Evolutionary conservation across 2,329 filamentous ascomycete genomes (phyloP).

Genomic region (Colletotrichum neosansevieriae): DNA sequence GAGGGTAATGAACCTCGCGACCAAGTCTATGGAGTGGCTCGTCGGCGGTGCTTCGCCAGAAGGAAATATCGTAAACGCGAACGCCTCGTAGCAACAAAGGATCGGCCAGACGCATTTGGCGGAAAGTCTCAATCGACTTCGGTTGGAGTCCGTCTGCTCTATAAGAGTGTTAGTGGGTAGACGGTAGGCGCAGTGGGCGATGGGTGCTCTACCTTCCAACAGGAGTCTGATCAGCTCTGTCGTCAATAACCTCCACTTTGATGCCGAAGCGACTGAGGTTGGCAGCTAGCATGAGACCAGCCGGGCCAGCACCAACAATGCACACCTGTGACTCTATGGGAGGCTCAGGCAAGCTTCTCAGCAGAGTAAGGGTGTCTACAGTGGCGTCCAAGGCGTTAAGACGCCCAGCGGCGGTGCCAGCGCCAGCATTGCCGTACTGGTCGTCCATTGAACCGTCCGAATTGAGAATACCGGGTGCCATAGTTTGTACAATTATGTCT

Average conservation of each 20-base stretch:
- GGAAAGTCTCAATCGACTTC: conserved; percentile 82
- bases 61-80: conserved; percentile 79
- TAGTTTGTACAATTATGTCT: conserved; percentile 40
- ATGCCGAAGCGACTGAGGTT: conserved; percentile 75
- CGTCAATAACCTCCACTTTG: conserved; percentile 74
- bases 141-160: conserved; percentile 80
- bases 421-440: conserved; percentile 34
- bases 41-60: conserved; percentile 71
- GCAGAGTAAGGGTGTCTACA: conserved; percentile 60
- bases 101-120: conserved; percentile 80
- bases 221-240: conserved; percentile 74
- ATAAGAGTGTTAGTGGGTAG: conserved; percentile 30
- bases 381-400: conserved; percentile 50
- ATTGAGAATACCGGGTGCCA: conserved; percentile 52
- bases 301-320: conserved; percentile 67
- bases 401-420: conserved; percentile 40
- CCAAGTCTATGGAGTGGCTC: conserved; percentile 69
- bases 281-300: conserved; percentile 67
- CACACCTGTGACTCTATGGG: conserved; percentile 61
- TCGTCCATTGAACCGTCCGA: conserved; percentile 50
- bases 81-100: conserved; percentile 74
- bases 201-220: conserved; percentile 63
- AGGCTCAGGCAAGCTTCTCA: conserved; percentile 62
- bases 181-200: background rate
- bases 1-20: conserved; percentile 77